A percentile compares a stretch with the other conserved stretches of the same genome.
Evolutionary conservation across 2,329 filamentous ascomycete genomes (phyloP).

Genomic region (Orbilia brochopaga): DNA sequence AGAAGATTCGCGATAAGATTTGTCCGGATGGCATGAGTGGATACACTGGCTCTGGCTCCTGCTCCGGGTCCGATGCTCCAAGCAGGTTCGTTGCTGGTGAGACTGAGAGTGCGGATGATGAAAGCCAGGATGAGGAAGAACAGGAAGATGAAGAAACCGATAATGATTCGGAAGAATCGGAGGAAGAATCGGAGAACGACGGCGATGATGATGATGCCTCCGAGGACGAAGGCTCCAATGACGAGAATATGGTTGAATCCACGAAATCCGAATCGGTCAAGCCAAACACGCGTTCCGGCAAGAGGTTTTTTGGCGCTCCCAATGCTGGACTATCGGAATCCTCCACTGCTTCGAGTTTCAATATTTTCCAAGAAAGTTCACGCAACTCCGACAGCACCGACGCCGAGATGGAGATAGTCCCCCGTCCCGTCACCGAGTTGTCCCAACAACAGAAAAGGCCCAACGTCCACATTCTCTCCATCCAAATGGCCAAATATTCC

Average conservation of each 20-base stretch:
- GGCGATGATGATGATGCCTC: not conserved
- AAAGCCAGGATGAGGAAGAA: constrained; percentile 1
- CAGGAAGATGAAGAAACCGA: constrained; percentile 17
- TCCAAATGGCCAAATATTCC: constrained; percentile 72
- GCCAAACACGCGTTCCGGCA: not conserved
- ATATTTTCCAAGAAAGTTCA: constrained; percentile 12
- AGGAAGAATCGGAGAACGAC: not conserved
- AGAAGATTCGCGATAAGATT: constrained; percentile 22
- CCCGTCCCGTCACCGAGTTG: constrained; percentile 22
- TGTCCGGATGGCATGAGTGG: constrained; percentile 33
- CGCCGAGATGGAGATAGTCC: constrained; percentile 54
- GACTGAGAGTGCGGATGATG: not conserved
- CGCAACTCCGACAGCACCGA: constrained; percentile 55
- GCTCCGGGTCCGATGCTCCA: not conserved
- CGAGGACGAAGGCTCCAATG: not conserved
- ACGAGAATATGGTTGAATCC: not conserved
- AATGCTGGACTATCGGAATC: not conserved
- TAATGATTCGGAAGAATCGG: not conserved
- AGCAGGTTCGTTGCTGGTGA: not conserved
- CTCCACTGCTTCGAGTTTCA: not conserved
- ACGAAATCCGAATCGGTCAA: too few relatives aligned
- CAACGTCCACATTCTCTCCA: constrained; percentile 58
- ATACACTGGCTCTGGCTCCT: constrained; percentile 17
- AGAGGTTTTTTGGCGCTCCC: not conserved
- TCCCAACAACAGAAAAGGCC: constrained; percentile 53